phyloP scores from a whole-genome alignment of 2,329 filamentous ascomycete species.

The Zymoseptoria ardabiliae region DNA sequence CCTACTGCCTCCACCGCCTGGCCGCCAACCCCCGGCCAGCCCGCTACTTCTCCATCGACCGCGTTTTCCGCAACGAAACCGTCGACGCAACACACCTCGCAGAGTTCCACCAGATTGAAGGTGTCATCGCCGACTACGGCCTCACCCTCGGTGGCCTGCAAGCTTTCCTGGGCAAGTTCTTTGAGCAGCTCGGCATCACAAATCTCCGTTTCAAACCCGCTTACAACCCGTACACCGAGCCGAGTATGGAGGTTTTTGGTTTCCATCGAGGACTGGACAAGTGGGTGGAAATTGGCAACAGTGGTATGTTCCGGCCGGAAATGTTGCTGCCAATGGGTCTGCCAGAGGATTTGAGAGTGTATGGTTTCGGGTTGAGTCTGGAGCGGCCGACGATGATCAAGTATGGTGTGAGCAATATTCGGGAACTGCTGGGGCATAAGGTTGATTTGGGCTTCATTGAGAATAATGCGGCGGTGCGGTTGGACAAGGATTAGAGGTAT shows the following conservation, averaged over 20 bases:
- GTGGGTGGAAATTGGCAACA: slow-evolving; percentile 96
- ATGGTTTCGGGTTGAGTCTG: slow-evolving; percentile 85
- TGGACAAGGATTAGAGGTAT: slow-evolving; percentile 60
- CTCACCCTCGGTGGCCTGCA: slow-evolving; percentile 88
- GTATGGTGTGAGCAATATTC: slow-evolving; percentile 71
- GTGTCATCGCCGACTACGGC: slow-evolving; percentile 94
- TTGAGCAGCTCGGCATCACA: slow-evolving; percentile 86
- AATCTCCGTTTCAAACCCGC: slow-evolving; percentile 92
- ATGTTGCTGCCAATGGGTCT: slow-evolving; percentile 95
- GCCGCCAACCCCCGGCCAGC: slow-evolving; percentile 76
- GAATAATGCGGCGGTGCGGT: slow-evolving; percentile 78
- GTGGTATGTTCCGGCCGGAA: slow-evolving; percentile 96
- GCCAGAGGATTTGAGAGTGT: slow-evolving; percentile 84
- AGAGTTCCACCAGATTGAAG: slow-evolving; percentile 98
- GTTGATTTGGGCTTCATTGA: slow-evolving; percentile 91
- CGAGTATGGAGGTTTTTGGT: slow-evolving; percentile 96
- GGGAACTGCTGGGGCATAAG: slow-evolving; percentile 88
- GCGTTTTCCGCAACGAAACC: slow-evolving; percentile 95
- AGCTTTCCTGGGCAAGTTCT: slow-evolving; percentile 93
- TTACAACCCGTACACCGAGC: slow-evolving; percentile 92
- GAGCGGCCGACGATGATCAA: slow-evolving; percentile 98
- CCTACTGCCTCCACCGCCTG: slow-evolving; percentile 84
- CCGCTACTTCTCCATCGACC: slow-evolving; percentile 97
- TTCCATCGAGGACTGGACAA: slow-evolving; percentile 85
- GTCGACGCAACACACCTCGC: slow-evolving; percentile 95